These are phyloP conservation scores for Odontarrhena argentea DNA, from an alignment of 345 rosid genomes.

Conservation along the genomic window DNA sequence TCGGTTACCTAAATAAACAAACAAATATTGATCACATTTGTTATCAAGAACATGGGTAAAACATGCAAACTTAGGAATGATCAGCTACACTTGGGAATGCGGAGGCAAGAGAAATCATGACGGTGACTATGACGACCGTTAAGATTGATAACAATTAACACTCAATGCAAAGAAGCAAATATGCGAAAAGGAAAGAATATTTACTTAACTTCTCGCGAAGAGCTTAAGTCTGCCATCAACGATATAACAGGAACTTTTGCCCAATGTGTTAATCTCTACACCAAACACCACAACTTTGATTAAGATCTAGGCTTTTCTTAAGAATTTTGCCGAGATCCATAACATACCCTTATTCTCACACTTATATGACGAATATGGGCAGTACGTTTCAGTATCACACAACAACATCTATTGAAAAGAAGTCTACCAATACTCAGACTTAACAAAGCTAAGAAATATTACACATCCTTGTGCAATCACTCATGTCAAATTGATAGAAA, in stretches of 20 bases:
- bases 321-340: too few relatives aligned
- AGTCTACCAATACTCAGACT: too few relatives aligned
- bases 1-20: slow-evolving; percentile 63
- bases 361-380: too few relatives aligned
- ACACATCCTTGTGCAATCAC: too few relatives aligned
- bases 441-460: too few relatives aligned
- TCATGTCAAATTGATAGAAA: not conserved
- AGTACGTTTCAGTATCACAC: too few relatives aligned
- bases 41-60: slow-evolving; percentile 23
- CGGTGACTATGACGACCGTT: slow-evolving; percentile 57
- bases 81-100: slow-evolving; percentile 81
- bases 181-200: not conserved
- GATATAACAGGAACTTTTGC: slow-evolving; percentile 61
- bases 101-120: slow-evolving; percentile 70
- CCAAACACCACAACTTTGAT: not conserved
- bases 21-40: not conserved
- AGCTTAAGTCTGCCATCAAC: slow-evolving; percentile 80
- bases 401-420: too few relatives aligned
- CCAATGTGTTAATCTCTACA: slow-evolving; percentile 70
- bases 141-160: slow-evolving; percentile 6
- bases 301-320: not conserved
- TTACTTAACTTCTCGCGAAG: slow-evolving; percentile 66
- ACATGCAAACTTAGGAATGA: slow-evolving; percentile 59
- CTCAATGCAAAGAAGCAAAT: not conserved
- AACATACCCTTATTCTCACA: too few relatives aligned